Percentiles rank a stretch among this genome's conserved stretches.
These are phyloP conservation scores for Pochonia chlamydosporia DNA, from an alignment of 2,329 filamentous ascomycete genomes.

Conservation along the genomic window DNA sequence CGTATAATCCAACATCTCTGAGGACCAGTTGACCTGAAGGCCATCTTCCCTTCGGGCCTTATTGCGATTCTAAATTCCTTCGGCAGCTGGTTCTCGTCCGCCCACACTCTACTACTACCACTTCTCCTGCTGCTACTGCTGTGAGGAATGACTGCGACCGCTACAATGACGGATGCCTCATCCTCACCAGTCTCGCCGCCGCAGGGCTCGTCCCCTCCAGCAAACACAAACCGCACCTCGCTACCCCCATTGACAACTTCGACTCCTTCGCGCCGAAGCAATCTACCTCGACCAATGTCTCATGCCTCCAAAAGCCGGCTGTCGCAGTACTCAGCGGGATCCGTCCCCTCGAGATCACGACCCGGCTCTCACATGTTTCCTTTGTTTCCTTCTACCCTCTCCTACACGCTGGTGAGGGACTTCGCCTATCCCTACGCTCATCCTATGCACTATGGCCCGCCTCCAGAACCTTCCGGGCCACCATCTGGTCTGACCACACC, in stretches of 20 bases:
- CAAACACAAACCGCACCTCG: conserved; percentile 47
- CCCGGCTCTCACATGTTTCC: conserved; percentile 79
- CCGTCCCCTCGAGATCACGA: conserved; percentile 64
- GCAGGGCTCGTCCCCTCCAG: conserved; percentile 36
- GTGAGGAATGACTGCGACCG: conserved; percentile 33
- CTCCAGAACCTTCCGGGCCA: conserved; percentile 64
- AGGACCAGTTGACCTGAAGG: no score
- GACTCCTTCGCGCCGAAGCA: conserved; percentile 51
- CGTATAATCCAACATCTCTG: background rate
- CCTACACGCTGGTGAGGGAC: conserved; percentile 89
- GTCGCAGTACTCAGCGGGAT: conserved; percentile 75
- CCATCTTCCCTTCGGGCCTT: no score
- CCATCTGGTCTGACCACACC: conserved; percentile 80
- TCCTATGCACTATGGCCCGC: conserved; percentile 91
- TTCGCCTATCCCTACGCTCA: conserved; percentile 84
- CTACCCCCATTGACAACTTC: conserved; percentile 54
- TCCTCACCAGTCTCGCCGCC: conserved; percentile 49
- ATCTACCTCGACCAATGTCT: conserved; percentile 60
- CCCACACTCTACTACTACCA: background rate
- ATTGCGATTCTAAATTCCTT: no score
- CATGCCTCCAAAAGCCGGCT: conserved; percentile 76
- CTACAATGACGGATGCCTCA: conserved; percentile 52
- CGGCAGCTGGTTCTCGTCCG: no score
- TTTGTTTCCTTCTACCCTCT: conserved; percentile 75
- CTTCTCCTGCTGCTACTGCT: background rate